These are phyloP conservation scores for Teratosphaeria epicoccoides DNA, from an alignment of 2,329 filamentous ascomycete species.

Conservation along the genomic window DNA sequence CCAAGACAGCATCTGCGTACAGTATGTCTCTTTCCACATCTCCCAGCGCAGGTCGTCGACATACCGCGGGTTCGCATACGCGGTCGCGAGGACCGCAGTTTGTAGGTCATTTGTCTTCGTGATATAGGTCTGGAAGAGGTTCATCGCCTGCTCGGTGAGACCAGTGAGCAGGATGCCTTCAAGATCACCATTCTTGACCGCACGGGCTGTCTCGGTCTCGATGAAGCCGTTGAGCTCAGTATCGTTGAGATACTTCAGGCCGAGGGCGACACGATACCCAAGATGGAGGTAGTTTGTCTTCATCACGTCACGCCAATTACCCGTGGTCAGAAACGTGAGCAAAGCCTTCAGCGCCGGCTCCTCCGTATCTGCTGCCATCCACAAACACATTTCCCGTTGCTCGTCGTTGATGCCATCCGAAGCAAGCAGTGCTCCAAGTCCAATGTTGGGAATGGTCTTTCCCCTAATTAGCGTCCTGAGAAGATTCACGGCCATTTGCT, in stretches of 20 bases:
- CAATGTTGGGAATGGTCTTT: slow-evolving; percentile 50
- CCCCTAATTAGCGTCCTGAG: slow-evolving; percentile 59
- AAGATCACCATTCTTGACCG: slow-evolving; percentile 57
- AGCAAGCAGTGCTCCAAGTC: slow-evolving; percentile 38
- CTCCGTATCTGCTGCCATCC: slow-evolving; percentile 54
- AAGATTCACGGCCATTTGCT: slow-evolving; percentile 56
- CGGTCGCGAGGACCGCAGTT: slow-evolving; percentile 64
- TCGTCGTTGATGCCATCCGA: slow-evolving; percentile 43
- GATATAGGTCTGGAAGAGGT: slow-evolving; percentile 66
- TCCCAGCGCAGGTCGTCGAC: slow-evolving; percentile 66
- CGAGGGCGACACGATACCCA: slow-evolving; percentile 63
- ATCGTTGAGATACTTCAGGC: slow-evolving; percentile 59
- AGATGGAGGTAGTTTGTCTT: slow-evolving; percentile 64
- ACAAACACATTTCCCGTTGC: slow-evolving; percentile 51
- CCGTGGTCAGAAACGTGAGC: slow-evolving; percentile 64
- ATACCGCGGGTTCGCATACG: slow-evolving; percentile 63
- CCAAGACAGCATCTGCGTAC: slow-evolving; percentile 61
- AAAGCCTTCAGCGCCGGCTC: slow-evolving; percentile 74
- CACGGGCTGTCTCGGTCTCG: slow-evolving; percentile 45
- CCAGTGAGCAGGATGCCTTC: slow-evolving; percentile 71
- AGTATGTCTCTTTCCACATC: slow-evolving; percentile 66
- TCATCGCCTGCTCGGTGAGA: slow-evolving; percentile 60
- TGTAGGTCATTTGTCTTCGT: slow-evolving; percentile 68
- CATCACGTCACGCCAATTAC: slow-evolving; percentile 64
- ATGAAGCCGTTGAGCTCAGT: slow-evolving; percentile 35